Percentiles rank a stretch among this genome's conserved stretches.
Evolutionary conservation across 2,329 filamentous ascomycete genomes (phyloP).

Genomic region (Sporothrix phasma): DNA sequence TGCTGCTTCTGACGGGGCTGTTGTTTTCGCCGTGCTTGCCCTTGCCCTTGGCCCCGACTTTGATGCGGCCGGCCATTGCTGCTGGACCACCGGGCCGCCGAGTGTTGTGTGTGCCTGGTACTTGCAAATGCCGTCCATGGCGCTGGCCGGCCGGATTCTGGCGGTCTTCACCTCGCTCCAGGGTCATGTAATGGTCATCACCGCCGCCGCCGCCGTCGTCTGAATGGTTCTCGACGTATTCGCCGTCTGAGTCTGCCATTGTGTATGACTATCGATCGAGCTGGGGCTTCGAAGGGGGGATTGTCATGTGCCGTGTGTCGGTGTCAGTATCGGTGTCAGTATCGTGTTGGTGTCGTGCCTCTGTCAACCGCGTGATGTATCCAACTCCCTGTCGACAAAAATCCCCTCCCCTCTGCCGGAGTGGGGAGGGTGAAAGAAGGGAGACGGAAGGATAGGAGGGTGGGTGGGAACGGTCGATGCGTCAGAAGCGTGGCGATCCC

Average conservation of each 20-base stretch:
- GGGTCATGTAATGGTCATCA: constrained; percentile 37
- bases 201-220: constrained; percentile 63
- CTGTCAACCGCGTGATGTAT: not conserved
- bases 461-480: not conserved
- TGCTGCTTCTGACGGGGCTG: constrained; percentile 23
- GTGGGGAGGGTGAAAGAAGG: not conserved
- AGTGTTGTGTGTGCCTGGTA: not conserved
- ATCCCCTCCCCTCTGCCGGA: constrained; percentile 6
- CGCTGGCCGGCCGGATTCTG: not conserved
- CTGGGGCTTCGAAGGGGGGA: not conserved
- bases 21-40: constrained; percentile 19
- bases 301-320: not conserved
- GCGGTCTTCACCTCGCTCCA: constrained; percentile 18
- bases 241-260: constrained; percentile 67
- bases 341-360: too few relatives aligned
- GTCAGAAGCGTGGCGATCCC: not conserved
- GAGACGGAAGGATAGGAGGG: not conserved
- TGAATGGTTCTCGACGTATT: constrained; percentile 55
- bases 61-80: not conserved
- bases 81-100: not conserved
- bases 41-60: not conserved
- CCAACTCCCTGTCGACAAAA: not conserved
- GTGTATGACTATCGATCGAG: not conserved
- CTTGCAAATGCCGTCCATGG: constrained; percentile 24
- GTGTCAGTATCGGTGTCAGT: too few relatives aligned